These are phyloP conservation scores for Arabidopsis hybrid DNA, from an alignment of 441 rosid species.

Conservation along the genomic window DNA sequence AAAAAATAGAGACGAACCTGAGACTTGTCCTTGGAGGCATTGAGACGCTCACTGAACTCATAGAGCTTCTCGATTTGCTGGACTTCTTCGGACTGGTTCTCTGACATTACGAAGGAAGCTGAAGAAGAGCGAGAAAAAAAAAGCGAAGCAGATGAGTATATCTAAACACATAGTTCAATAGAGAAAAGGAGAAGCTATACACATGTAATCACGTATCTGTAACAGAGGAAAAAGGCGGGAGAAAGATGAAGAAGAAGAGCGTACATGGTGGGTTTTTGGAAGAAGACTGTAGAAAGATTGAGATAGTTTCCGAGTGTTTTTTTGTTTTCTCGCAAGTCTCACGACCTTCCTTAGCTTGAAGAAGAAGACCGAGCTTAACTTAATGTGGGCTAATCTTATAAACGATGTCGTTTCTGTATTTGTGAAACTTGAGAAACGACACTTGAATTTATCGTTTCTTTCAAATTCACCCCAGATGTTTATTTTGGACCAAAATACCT, in stretches of 20 bases:
- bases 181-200: constrained; percentile 21
- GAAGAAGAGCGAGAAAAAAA: constrained; percentile 48
- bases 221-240: constrained; percentile 23
- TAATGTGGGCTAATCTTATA: not conserved
- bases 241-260: constrained; percentile 32
- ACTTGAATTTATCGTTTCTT: not conserved
- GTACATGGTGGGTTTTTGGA: constrained; percentile 27
- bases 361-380: constrained; percentile 28
- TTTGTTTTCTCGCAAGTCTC: not conserved
- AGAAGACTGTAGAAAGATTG: constrained; percentile 22
- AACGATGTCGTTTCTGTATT: constrained; percentile 1
- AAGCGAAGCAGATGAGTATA: constrained; percentile 38
- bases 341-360: constrained; percentile 34
- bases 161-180: constrained; percentile 11
- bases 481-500: not conserved
- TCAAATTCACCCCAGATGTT: constrained; percentile 23
- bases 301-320: constrained; percentile 3
- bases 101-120: constrained; percentile 59
- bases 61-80: constrained; percentile 91
- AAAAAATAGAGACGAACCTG: constrained; percentile 54
- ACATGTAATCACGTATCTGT: constrained; percentile 15
- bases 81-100: constrained; percentile 63
- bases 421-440: not conserved
- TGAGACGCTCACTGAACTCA: constrained; percentile 94
- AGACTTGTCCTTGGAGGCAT: constrained; percentile 92